phyloP scores from a whole-genome alignment of 2,329 filamentous ascomycete genomes.

The Xylariales sp. region DNA sequence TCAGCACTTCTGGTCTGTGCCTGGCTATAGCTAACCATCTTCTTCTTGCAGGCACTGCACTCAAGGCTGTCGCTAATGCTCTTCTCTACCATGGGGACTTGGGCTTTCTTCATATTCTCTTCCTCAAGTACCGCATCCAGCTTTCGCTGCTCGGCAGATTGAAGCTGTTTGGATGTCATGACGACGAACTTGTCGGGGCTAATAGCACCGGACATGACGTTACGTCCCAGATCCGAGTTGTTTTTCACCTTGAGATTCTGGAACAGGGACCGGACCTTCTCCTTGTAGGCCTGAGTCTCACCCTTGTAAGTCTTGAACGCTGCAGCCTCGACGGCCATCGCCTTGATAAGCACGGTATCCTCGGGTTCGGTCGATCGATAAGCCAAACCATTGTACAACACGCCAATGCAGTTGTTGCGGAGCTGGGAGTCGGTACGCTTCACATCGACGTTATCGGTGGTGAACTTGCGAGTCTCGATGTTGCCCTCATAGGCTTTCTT shows the following conservation, averaged over 20 bases:
- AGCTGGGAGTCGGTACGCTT: constrained; percentile 78
- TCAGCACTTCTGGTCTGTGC: constrained; percentile 95
- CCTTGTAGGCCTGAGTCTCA: constrained; percentile 80
- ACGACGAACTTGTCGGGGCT: constrained; percentile 77
- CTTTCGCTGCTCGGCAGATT: constrained; percentile 82
- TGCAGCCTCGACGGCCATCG: constrained; percentile 85
- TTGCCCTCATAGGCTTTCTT: constrained; percentile 68
- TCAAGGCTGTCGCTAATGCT: constrained; percentile 88
- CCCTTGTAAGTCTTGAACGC: constrained; percentile 77
- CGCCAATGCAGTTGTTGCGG: constrained; percentile 86
- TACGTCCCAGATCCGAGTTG: constrained; percentile 80
- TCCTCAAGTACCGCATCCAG: constrained; percentile 81
- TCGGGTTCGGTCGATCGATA: constrained; percentile 77
- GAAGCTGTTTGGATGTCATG: constrained; percentile 92
- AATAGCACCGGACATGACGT: constrained; percentile 81
- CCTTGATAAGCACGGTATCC: constrained; percentile 76
- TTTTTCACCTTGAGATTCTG: constrained; percentile 94
- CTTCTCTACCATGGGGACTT: constrained; percentile 92
- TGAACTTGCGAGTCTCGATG: constrained; percentile 83
- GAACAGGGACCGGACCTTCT: constrained; percentile 91
- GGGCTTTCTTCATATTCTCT: constrained; percentile 97
- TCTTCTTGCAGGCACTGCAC: constrained; percentile 92
- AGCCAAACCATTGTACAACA: constrained; percentile 91
- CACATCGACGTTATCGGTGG: constrained; percentile 82
- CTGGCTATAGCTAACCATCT: constrained; percentile 95